Percentiles rank a stretch among this genome's conserved stretches.
Conservation (phyloP, 352 stramenopile species). For the Phytophthora citricola region DNA sequence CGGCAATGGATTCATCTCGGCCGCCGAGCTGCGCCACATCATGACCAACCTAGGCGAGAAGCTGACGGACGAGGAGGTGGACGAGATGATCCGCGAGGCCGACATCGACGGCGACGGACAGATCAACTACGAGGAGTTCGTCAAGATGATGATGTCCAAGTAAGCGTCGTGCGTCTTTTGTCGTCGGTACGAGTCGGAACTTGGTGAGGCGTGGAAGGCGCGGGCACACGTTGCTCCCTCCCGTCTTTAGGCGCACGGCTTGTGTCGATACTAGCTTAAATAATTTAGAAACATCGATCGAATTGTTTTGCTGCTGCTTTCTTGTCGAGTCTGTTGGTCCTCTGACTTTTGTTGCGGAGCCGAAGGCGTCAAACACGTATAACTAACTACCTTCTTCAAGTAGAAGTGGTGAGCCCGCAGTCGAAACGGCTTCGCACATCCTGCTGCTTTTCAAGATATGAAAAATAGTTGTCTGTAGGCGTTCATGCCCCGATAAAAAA, state of each 20-base stretch:
- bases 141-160: slow-evolving; percentile 99
- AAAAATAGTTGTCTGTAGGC: too few species aligned
- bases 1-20: slow-evolving; percentile 99
- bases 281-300: slow-evolving; percentile 38
- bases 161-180: slow-evolving; percentile 53
- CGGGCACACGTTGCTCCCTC: slow-evolving; percentile 10
- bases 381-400: too few species aligned
- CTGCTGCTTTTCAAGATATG: too few species aligned
- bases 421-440: too few species aligned
- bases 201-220: not conserved
- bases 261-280: slow-evolving; percentile 17
- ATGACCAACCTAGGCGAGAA: slow-evolving; percentile 99
- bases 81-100: slow-evolving; percentile 99
- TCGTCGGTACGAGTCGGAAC: not conserved
- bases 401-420: too few species aligned
- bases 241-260: not conserved
- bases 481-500: too few species aligned
- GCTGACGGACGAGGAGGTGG: slow-evolving; percentile 98
- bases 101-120: slow-evolving; percentile 99
- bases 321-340: not conserved
- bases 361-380: too few species aligned
- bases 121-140: slow-evolving; percentile 99
- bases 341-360: not conserved
- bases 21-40: slow-evolving; percentile 97
- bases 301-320: slow-evolving; percentile 23